A percentile compares a stretch with the other conserved stretches of the same genome.
phyloP scores from a whole-genome alignment of 1,284 basidiomycete genomes.

The Agroathelia rolfsii region DNA sequence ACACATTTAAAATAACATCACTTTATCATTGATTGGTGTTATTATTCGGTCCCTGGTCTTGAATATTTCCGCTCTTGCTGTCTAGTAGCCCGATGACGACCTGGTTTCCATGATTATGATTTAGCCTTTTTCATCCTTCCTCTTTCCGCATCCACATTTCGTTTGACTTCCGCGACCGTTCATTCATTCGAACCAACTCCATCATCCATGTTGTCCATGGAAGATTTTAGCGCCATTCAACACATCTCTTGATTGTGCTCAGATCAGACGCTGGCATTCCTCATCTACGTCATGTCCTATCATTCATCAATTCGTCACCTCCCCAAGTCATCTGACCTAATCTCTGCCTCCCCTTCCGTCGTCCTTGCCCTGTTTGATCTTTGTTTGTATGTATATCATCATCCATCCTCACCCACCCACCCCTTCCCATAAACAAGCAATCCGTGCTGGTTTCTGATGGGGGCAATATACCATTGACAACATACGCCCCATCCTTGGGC shows the following conservation, averaged over 20 bases:
- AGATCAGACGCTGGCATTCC: not conserved
- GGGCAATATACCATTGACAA: no score
- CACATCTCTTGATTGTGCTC: conserved; percentile 1
- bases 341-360: not conserved
- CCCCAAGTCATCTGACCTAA: not conserved
- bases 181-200: conserved; percentile 52
- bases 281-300: not conserved
- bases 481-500: no score
- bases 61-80: no score
- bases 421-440: no score
- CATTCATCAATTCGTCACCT: conserved; percentile 1
- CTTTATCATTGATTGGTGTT: no score
- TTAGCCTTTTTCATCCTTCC: not conserved
- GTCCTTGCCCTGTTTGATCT: not conserved
- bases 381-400: conserved; percentile 2
- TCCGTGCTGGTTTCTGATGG: no score
- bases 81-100: no score
- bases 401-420: no score
- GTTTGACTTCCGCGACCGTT: conserved; percentile 40
- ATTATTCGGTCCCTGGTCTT: no score
- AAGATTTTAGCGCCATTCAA: conserved; percentile 2
- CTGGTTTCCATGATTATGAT: not conserved
- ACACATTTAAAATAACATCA: conserved; percentile 1
- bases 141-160: conserved; percentile 5
- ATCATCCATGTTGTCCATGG: no score